Evolutionary conservation across 345 rosid species (phyloP).

Genomic region (Bruguiera sexangula): DNA sequence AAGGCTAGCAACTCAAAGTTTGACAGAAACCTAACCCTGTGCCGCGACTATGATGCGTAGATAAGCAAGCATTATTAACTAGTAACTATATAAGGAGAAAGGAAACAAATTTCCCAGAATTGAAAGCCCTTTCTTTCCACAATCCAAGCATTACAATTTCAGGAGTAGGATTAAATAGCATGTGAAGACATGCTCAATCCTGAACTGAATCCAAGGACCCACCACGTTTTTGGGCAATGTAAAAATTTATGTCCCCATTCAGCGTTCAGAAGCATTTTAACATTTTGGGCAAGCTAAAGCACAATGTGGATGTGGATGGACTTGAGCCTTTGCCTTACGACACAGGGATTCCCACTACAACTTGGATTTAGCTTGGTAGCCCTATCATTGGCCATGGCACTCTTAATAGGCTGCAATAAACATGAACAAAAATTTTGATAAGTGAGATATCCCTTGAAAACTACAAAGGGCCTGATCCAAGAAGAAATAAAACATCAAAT

Average conservation of each 20-base stretch:
- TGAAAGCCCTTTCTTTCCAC: constrained; percentile 4
- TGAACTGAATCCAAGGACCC: constrained; percentile 12
- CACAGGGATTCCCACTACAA: constrained; percentile 8
- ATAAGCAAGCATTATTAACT: not conserved
- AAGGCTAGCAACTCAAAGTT: no score
- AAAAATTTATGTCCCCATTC: constrained; percentile 14
- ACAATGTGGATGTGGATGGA: constrained; percentile 10
- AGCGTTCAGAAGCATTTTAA: constrained; percentile 18
- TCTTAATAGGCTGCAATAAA: constrained; percentile 24
- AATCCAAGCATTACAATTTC: constrained; percentile 12
- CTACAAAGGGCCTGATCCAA: not conserved
- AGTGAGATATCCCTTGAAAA: not conserved
- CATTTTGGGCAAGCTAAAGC: constrained; percentile 26
- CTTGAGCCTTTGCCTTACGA: constrained; percentile 15
- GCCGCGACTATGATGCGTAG: not conserved
- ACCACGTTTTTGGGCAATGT: constrained; percentile 10
- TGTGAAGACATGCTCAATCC: constrained; percentile 21
- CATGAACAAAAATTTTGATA: not conserved
- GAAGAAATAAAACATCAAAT: not conserved
- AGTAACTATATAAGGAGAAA: not conserved
- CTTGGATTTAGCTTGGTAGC: not conserved
- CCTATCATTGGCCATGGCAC: constrained; percentile 13
- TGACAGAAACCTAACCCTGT: no score
- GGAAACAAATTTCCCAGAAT: constrained; percentile 4
- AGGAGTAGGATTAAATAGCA: constrained; percentile 9